A percentile compares a stretch with the other conserved stretches of the same genome.
Conservation (phyloP, 2,329 filamentous ascomycete species). For the Amesomyces nigricolor region DNA sequence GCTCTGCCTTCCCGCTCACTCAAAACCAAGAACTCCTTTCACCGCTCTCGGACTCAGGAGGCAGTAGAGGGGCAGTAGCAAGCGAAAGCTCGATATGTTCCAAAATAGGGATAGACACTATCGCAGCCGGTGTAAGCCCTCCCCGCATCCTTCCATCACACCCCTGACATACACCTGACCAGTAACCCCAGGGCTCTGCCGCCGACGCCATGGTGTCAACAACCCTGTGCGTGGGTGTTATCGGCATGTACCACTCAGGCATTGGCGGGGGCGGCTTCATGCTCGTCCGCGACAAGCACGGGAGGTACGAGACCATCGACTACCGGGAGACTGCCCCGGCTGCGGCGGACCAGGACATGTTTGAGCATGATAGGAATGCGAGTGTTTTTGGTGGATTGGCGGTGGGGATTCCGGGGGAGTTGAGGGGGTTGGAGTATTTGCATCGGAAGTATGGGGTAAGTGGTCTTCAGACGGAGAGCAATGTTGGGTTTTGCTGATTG, state of each 20-base stretch:
- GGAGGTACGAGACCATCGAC: constrained; percentile 80
- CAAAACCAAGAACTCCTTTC: constrained; percentile 9
- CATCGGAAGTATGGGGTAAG: constrained; percentile 64
- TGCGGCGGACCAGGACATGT: constrained; percentile 81
- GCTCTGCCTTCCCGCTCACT: constrained; percentile 8
- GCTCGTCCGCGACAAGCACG: constrained; percentile 66
- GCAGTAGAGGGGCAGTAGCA: constrained; percentile 57
- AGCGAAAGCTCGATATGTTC: constrained; percentile 66
- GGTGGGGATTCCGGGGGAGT: constrained; percentile 64
- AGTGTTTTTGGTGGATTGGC: constrained; percentile 70
- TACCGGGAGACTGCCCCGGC: constrained; percentile 85
- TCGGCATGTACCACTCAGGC: constrained; percentile 73
- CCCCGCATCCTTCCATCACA: neutral
- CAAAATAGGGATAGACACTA: constrained; percentile 58
- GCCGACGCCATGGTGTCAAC: constrained; percentile 72
- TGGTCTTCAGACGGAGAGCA: neutral
- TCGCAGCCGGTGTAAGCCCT: constrained; percentile 45
- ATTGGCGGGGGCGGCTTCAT: constrained; percentile 91
- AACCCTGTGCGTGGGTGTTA: constrained; percentile 67
- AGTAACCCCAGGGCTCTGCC: constrained; percentile 56
- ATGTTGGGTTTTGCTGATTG: neutral
- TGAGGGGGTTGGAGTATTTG: constrained; percentile 73
- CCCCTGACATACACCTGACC: neutral
- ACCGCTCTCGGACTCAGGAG: constrained; percentile 7
- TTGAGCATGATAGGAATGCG: constrained; percentile 58